Conservation (phyloP, 129 eudicot species). For the Flaveria sonorensis region DNA sequence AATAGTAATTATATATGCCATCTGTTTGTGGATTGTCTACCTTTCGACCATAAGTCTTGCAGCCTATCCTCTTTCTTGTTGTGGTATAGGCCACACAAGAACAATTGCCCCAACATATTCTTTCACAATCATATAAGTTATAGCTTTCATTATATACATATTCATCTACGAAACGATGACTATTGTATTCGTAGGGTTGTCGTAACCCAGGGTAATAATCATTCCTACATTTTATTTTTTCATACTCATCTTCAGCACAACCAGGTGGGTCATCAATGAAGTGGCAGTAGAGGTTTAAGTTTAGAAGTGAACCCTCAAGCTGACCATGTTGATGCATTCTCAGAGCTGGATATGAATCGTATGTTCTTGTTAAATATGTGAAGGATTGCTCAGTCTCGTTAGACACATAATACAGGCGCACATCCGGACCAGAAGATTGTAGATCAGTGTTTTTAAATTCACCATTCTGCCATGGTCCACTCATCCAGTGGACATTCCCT, state of each 20-base stretch:
- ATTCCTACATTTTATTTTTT: constrained; percentile 34
- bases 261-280: constrained; percentile 21
- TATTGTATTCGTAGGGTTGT: rapidly evolving
- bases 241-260: constrained; percentile 32
- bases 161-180: constrained; percentile 12
- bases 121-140: constrained; percentile 36
- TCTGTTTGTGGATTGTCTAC: not conserved
- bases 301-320: not conserved
- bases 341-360: constrained; percentile 29
- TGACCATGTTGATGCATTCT: constrained; percentile 24
- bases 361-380: constrained; percentile 25
- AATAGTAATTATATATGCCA: not conserved
- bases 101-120: constrained; percentile 39
- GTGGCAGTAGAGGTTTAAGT: not conserved
- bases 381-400: constrained; percentile 38
- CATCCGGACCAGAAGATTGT: not conserved
- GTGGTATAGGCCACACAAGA: constrained; percentile 40
- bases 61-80: constrained; percentile 17
- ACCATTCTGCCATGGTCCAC: constrained; percentile 40
- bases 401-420: constrained; percentile 23
- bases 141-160: constrained; percentile 28
- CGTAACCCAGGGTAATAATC: not conserved
- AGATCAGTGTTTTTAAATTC: constrained; percentile 16
- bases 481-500: constrained; percentile 31
- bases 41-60: constrained; percentile 35